phyloP scores from a whole-genome alignment of 345 rosid species.

The Rhodomyrtus tomentosa region DNA sequence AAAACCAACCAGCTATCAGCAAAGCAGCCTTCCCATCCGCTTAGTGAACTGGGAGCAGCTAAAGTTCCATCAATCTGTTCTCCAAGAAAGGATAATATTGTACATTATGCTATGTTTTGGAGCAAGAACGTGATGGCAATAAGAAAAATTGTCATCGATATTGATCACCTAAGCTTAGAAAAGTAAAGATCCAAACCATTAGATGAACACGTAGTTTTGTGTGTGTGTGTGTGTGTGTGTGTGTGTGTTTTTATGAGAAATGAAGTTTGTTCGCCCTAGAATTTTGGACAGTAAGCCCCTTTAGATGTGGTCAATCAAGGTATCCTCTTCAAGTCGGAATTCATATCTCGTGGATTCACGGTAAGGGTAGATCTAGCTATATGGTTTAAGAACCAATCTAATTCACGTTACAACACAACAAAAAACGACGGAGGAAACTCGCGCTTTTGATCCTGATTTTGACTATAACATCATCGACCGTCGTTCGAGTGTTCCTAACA shows the following conservation, averaged over 20 bases:
- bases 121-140: neutral
- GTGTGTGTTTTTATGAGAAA: no score
- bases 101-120: neutral
- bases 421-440: neutral
- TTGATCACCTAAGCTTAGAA: neutral
- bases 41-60: slow-evolving; percentile 3
- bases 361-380: neutral
- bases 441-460: rapidly evolving
- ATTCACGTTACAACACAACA: rapidly evolving
- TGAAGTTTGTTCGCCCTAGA: no score
- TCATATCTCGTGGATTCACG: neutral
- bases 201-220: neutral
- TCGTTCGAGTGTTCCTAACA: neutral
- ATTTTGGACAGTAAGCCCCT: neutral
- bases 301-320: neutral
- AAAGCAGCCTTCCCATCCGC: neutral
- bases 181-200: neutral
- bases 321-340: neutral
- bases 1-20: slow-evolving; percentile 10
- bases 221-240: no score
- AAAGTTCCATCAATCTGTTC: slow-evolving; percentile 13
- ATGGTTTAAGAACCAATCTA: neutral
- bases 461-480: neutral
- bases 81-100: neutral
- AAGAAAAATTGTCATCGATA: neutral